A percentile compares a stretch with the other conserved stretches of the same genome.
These are phyloP conservation scores for Xylaria venustula DNA, from an alignment of 495 filamentous ascomycete species.

Conservation along the genomic window DNA sequence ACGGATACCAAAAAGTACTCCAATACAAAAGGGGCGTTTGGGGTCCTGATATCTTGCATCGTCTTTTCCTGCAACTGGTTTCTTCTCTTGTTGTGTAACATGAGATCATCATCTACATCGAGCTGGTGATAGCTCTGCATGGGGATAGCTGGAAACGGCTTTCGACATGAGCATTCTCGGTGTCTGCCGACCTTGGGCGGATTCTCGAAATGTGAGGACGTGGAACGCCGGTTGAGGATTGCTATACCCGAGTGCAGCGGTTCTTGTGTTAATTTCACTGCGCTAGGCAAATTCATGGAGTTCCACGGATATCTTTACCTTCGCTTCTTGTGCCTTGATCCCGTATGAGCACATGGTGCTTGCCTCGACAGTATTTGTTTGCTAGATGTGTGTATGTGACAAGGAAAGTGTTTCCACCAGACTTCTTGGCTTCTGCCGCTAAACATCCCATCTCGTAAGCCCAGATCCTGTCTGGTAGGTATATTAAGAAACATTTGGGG, in stretches of 20 bases:
- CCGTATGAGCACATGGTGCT: background rate
- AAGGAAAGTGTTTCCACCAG: too few species aligned
- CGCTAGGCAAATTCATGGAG: conserved; percentile 52
- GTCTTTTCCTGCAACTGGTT: conserved; percentile 45
- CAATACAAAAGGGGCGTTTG: conserved; percentile 56
- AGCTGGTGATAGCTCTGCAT: conserved; percentile 45
- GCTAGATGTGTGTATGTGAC: too few species aligned
- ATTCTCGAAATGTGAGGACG: conserved; percentile 50
- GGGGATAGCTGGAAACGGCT: conserved; percentile 53
- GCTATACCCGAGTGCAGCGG: conserved; percentile 51
- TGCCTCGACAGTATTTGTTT: background rate
- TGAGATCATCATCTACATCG: conserved; percentile 32
- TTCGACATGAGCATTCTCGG: conserved; percentile 40
- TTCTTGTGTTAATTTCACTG: conserved; percentile 42
- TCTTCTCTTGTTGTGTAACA: conserved; percentile 37
- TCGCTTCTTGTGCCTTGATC: background rate
- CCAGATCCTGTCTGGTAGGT: too few species aligned
- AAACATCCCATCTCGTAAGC: too few species aligned
- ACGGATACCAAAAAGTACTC: conserved; percentile 63
- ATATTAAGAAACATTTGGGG: too few species aligned
- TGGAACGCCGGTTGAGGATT: conserved; percentile 57
- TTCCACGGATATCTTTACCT: conserved; percentile 6
- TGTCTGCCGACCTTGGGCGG: conserved; percentile 21
- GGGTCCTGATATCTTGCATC: conserved; percentile 90
- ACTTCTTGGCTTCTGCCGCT: too few species aligned